phyloP scores from a whole-genome alignment of 192 early-diverging fungal species.

The Pilaira anomala region DNA sequence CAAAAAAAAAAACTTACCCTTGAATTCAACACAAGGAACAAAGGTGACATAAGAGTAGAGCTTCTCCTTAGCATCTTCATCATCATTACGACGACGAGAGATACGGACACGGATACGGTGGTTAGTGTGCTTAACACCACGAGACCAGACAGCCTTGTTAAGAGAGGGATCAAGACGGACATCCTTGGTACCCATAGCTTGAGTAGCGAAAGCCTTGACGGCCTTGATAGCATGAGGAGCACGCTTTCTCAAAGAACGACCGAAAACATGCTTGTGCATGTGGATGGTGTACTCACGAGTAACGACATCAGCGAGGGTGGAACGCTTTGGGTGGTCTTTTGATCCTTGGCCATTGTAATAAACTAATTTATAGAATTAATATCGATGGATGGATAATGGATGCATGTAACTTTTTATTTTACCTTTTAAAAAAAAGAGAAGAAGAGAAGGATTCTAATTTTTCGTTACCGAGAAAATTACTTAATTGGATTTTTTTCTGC shows the following conservation, averaged over 20 bases:
- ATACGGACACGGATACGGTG: constrained; percentile 95
- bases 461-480: too few species aligned
- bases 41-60: constrained; percentile 92
- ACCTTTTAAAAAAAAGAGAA: neutral
- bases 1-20: constrained; percentile 53
- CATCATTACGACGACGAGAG: constrained; percentile 95
- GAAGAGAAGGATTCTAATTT: neutral
- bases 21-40: constrained; percentile 86
- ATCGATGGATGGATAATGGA: constrained; percentile 1
- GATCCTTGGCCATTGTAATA: neutral
- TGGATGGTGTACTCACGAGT: constrained; percentile 99
- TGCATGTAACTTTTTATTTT: neutral
- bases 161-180: constrained; percentile 94
- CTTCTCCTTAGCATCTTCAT: constrained; percentile 95
- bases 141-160: constrained; percentile 94
- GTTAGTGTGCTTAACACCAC: constrained; percentile 90
- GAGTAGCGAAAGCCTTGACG: constrained; percentile 86
- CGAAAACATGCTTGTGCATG: constrained; percentile 92
- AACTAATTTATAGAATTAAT: too few species aligned
- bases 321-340: constrained; percentile 56
- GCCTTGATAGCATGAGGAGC: constrained; percentile 93
- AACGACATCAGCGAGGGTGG: constrained; percentile 84
- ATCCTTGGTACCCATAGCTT: constrained; percentile 94
- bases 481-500: too few species aligned
- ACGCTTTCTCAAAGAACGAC: constrained; percentile 91